Conservation (phyloP, 257 asterid genomes). For the Gentiana dahurica region DNA sequence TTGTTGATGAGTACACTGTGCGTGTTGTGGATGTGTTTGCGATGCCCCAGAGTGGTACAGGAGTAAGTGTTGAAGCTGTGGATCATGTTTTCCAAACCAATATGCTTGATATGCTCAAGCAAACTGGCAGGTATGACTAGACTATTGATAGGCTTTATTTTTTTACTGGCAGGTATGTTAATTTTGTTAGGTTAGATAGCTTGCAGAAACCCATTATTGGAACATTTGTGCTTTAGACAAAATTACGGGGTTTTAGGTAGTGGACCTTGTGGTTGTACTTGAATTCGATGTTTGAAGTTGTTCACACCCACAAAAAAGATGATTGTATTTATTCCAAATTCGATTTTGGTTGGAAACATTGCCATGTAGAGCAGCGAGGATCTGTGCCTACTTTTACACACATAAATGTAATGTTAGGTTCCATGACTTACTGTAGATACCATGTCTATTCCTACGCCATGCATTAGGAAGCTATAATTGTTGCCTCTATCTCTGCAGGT, state of each 20-base stretch:
- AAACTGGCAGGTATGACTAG: conserved; percentile 70
- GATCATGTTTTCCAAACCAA: conserved; percentile 96
- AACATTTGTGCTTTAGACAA: not conserved
- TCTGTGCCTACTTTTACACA: too few species aligned
- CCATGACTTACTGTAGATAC: too few species aligned
- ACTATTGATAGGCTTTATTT: not conserved
- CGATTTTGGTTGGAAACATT: too few species aligned
- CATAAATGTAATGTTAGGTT: too few species aligned
- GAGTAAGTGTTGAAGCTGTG: conserved; percentile 97
- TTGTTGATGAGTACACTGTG: conserved; percentile 93
- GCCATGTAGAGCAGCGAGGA: too few species aligned
- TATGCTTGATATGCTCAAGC: conserved; percentile 99
- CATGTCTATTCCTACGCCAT: too few species aligned
- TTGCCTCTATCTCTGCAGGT: too few species aligned
- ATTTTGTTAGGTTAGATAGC: not conserved
- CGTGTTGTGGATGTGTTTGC: conserved; percentile 97
- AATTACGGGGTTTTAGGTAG: not conserved
- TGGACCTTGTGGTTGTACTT: not conserved
- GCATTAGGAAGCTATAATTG: too few species aligned
- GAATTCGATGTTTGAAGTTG: too few species aligned
- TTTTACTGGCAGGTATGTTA: not conserved
- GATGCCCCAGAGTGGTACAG: conserved; percentile 99
- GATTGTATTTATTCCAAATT: too few species aligned
- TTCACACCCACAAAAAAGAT: too few species aligned
- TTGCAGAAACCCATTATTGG: too few species aligned